Evolutionary conservation across 164 flowering plant genomes (phyloP).

Genomic region (Umbilicus rupestris): DNA sequence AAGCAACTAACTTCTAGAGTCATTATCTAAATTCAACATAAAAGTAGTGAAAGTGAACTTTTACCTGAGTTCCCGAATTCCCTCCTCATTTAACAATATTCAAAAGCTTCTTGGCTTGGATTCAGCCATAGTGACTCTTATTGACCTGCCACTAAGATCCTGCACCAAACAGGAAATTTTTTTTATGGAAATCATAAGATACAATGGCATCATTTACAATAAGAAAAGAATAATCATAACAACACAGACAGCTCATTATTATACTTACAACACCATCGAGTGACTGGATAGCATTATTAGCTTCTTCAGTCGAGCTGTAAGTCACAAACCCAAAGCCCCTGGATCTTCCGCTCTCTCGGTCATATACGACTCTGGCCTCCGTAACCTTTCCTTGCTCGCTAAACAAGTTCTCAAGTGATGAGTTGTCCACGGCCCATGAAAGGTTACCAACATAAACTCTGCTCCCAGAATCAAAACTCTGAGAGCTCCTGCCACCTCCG

Average conservation of each 20-base stretch:
- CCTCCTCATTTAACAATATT: background rate
- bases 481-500: constrained; percentile 14
- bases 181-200: background rate
- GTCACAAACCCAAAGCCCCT: constrained; percentile 97
- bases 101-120: constrained; percentile 46
- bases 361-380: constrained; percentile 83
- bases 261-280: constrained; percentile 74
- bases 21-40: background rate
- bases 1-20: background rate
- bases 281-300: constrained; percentile 55
- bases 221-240: background rate
- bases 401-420: constrained; percentile 61
- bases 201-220: background rate
- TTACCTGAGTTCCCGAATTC: background rate
- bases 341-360: constrained; percentile 82
- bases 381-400: constrained; percentile 77
- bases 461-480: constrained; percentile 20
- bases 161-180: constrained; percentile 28
- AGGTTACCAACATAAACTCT: constrained; percentile 77
- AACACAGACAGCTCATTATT: background rate
- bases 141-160: constrained; percentile 76
- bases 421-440: constrained; percentile 82
- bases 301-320: constrained; percentile 58
- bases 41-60: background rate
- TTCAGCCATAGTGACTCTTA: constrained; percentile 77